phyloP scores from a whole-genome alignment of 306 rosid genomes.

The Rosa persica region DNA sequence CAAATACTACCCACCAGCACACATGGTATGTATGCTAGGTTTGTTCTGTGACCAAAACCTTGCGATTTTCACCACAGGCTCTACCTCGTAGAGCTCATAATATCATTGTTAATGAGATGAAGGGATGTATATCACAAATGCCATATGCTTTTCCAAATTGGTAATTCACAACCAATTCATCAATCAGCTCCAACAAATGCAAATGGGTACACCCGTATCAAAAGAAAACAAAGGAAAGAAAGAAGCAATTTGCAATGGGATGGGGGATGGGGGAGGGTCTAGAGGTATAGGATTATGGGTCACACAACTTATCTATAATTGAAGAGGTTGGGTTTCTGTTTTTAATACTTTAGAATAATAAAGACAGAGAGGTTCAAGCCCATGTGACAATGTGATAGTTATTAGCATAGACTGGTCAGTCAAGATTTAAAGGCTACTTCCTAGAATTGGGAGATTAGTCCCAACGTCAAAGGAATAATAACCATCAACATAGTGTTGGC shows the following conservation, averaged over 20 bases:
- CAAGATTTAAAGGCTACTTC: not conserved
- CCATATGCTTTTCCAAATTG: not conserved
- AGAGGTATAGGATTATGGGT: constrained; percentile 1
- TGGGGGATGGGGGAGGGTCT: not conserved
- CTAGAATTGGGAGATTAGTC: not conserved
- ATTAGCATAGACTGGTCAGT: not conserved
- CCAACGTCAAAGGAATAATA: not conserved
- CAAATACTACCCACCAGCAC: not conserved
- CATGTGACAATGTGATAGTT: not conserved
- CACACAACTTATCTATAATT: not conserved
- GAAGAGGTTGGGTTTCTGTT: not conserved
- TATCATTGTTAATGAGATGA: not conserved
- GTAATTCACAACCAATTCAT: not conserved
- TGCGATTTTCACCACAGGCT: not conserved
- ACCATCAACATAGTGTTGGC: not conserved
- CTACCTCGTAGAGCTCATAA: not conserved
- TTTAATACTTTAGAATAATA: not conserved
- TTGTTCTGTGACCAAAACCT: constrained; percentile 1
- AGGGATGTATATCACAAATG: not conserved
- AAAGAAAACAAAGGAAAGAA: not conserved
- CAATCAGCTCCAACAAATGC: not conserved
- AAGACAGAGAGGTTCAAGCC: not conserved
- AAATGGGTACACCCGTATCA: not conserved
- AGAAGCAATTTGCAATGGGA: not conserved
- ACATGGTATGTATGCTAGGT: not conserved